Percentiles rank a stretch among this genome's conserved stretches.
Conservation (phyloP, 495 filamentous ascomycete species). For the Tuber melanosporum region DNA sequence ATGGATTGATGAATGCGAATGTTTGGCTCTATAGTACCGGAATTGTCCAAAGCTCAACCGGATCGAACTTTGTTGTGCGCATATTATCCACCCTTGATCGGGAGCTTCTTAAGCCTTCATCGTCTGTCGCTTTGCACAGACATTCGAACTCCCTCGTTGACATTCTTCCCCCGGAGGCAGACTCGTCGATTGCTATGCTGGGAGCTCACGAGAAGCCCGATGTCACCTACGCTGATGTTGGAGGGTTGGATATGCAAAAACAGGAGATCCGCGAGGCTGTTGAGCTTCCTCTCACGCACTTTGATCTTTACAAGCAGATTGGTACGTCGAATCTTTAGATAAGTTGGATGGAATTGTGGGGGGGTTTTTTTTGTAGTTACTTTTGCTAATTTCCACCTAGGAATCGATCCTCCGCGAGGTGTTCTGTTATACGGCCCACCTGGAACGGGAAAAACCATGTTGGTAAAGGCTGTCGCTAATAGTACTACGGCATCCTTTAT, state of each 20-base stretch:
- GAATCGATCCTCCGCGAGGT: slow-evolving; percentile 94
- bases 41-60: slow-evolving; percentile 95
- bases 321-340: slow-evolving; percentile 46
- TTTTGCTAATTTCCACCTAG: slow-evolving; percentile 45
- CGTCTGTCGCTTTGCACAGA: slow-evolving; percentile 91
- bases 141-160: slow-evolving; percentile 98
- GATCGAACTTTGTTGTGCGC: slow-evolving; percentile 97
- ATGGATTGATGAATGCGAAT: neutral
- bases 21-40: slow-evolving; percentile 62
- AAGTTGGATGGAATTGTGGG: neutral
- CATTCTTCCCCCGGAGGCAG: slow-evolving; percentile 93
- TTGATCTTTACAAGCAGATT: slow-evolving; percentile 96
- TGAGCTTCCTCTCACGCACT: slow-evolving; percentile 90
- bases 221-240: slow-evolving; percentile 95
- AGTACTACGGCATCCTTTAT: slow-evolving; percentile 98
- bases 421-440: slow-evolving; percentile 94
- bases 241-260: slow-evolving; percentile 98
- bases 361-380: neutral
- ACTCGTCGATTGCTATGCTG: slow-evolving; percentile 97
- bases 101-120: slow-evolving; percentile 93
- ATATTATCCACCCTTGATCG: slow-evolving; percentile 97
- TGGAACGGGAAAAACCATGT: slow-evolving; percentile 97
- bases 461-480: slow-evolving; percentile 97
- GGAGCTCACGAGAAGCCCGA: slow-evolving; percentile 95
- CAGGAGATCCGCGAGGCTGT: slow-evolving; percentile 98